phyloP scores from a whole-genome alignment of 306 rosid species.

The Vigna reflexopilosa region DNA sequence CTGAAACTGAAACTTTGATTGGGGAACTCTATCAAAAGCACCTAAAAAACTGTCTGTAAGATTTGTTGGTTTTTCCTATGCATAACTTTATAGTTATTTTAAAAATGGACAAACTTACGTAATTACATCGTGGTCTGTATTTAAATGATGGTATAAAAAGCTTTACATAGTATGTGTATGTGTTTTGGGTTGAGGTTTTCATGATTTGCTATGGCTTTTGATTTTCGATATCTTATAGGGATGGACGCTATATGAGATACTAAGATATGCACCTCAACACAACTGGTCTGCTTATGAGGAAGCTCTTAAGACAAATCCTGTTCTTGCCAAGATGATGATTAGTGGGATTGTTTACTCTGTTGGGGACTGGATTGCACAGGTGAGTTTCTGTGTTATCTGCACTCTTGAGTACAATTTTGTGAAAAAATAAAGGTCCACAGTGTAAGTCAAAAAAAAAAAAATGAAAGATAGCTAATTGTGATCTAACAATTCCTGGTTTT shows the following conservation, averaged over 20 bases:
- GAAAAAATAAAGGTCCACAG: neutral
- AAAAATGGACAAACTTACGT: no score
- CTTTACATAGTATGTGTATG: no score
- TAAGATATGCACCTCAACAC: constrained; percentile 93
- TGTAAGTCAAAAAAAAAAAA: no score
- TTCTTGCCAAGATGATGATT: constrained; percentile 94
- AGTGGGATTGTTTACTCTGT: constrained; percentile 95
- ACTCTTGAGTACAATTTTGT: constrained; percentile 11
- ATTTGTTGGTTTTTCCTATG: neutral
- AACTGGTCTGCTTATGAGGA: constrained; percentile 98
- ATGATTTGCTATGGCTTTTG: constrained; percentile 24
- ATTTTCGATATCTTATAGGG: constrained; percentile 58
- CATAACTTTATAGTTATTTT: no score
- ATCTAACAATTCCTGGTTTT: constrained; percentile 32
- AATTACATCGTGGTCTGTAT: neutral
- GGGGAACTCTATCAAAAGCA: neutral
- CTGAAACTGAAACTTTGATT: no score
- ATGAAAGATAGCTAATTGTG: neutral
- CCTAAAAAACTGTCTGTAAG: neutral
- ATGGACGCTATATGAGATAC: constrained; percentile 91
- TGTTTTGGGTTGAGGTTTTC: constrained; percentile 7
- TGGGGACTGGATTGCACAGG: constrained; percentile 99
- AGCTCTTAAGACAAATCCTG: constrained; percentile 93
- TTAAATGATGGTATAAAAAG: neutral
- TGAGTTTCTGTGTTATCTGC: constrained; percentile 39